A percentile compares a stretch with the other conserved stretches of the same genome.
Evolutionary conservation across 495 filamentous ascomycete genomes (phyloP).

Genomic region (Pyrenula aspistea): DNA sequence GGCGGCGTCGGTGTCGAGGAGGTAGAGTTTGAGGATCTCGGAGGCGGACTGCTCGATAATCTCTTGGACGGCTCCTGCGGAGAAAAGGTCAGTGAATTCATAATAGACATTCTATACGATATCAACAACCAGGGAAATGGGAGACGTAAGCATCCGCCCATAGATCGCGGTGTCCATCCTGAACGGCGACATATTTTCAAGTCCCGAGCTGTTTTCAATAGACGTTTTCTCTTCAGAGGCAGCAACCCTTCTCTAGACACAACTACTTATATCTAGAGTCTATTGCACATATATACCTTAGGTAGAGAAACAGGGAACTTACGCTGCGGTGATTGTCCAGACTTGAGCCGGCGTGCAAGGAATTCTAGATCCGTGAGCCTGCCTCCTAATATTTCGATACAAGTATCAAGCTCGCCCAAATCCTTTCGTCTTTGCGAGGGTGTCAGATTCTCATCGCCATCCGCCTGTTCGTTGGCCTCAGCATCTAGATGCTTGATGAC

Average conservation of each 20-base stretch:
- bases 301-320: too few species aligned
- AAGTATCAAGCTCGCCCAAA: constrained; percentile 60
- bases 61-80: constrained; percentile 64
- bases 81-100: too few species aligned
- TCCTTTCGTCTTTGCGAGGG: constrained; percentile 27
- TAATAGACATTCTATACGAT: too few species aligned
- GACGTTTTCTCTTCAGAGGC: too few species aligned
- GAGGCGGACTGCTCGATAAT: constrained; percentile 80
- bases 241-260: too few species aligned
- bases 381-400: constrained; percentile 73
- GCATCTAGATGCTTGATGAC: constrained; percentile 70
- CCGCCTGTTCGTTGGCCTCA: constrained; percentile 25
- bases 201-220: too few species aligned
- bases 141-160: too few species aligned
- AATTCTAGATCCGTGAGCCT: constrained; percentile 90
- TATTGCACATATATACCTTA: too few species aligned
- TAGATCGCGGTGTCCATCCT: too few species aligned
- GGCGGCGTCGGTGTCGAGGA: constrained; percentile 41
- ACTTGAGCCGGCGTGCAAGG: constrained; percentile 78
- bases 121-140: too few species aligned
- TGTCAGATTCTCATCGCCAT: constrained; percentile 19
- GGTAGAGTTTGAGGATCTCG: constrained; percentile 88
- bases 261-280: too few species aligned
- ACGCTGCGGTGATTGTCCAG: constrained; percentile 70
- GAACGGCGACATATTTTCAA: too few species aligned